Evolutionary conservation across 352 stramenopile species (phyloP).

Genomic region (Phytopythium sindhum): DNA sequence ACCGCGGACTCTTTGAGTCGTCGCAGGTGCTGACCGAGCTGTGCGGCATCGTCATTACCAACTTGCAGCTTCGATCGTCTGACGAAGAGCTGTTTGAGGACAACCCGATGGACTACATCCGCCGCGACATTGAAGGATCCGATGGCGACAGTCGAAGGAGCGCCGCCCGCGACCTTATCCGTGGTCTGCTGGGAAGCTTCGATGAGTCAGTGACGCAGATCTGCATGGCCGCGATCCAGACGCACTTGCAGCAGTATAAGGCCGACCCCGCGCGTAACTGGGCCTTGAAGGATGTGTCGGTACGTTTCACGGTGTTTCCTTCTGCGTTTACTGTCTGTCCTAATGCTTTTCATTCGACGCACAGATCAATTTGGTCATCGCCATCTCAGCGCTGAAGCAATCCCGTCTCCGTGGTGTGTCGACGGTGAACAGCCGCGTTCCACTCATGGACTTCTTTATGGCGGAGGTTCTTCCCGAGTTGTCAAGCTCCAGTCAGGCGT

Average conservation of each 20-base stretch:
- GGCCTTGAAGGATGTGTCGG: constrained; percentile 95
- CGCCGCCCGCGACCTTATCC: constrained; percentile 93
- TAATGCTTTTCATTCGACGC: constrained; percentile 1
- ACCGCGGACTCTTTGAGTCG: constrained; percentile 87
- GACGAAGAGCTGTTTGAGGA: constrained; percentile 99
- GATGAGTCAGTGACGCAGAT: constrained; percentile 93
- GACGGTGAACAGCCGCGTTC: constrained; percentile 92
- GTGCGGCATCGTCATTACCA: constrained; percentile 97
- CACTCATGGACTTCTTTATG: constrained; percentile 97
- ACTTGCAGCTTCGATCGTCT: constrained; percentile 94
- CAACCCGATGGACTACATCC: constrained; percentile 98
- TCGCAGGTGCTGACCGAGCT: constrained; percentile 87
- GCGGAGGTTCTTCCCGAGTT: constrained; percentile 93
- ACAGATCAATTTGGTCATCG: constrained; percentile 93
- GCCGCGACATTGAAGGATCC: constrained; percentile 96
- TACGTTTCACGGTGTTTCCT: constrained; percentile 36
- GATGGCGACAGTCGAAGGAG: constrained; percentile 96
- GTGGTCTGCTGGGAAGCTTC: constrained; percentile 94
- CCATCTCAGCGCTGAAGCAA: constrained; percentile 93
- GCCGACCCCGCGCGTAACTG: constrained; percentile 86
- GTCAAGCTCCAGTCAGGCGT: constrained; percentile 74
- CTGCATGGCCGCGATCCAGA: constrained; percentile 88
- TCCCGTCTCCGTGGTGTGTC: constrained; percentile 92
- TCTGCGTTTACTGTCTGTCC: neutral
- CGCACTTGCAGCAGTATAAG: constrained; percentile 91